These are phyloP conservation scores for Westerdykella sp. DNA, from an alignment of 2,329 filamentous ascomycete species.

Conservation along the genomic window DNA sequence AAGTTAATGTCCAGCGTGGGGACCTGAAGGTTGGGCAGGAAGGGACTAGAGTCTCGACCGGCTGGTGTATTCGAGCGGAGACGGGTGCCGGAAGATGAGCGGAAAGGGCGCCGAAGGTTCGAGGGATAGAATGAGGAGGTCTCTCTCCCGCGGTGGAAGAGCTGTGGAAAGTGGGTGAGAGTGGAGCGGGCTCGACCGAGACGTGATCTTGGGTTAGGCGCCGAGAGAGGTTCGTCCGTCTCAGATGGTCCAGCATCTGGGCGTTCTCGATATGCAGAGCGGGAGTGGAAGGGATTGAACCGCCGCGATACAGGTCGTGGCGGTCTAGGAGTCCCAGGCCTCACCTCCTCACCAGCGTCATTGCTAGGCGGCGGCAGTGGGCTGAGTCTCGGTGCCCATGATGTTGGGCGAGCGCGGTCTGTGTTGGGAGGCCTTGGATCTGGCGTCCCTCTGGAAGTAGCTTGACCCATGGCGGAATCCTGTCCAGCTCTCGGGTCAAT, in stretches of 20 bases:
- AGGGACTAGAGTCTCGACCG: conserved; percentile 26
- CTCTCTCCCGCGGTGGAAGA: conserved; percentile 24
- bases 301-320: conserved; percentile 18
- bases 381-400: conserved; percentile 28
- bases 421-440: conserved; percentile 21
- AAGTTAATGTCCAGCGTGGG: conserved; percentile 37
- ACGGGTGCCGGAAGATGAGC: conserved; percentile 12
- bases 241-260: conserved; percentile 30
- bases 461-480: conserved; percentile 35
- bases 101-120: conserved; percentile 11
- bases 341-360: conserved; percentile 20
- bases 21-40: conserved; percentile 27
- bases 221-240: conserved; percentile 4
- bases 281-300: conserved; percentile 26
- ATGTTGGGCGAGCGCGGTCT: conserved; percentile 21
- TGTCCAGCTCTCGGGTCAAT: conserved; percentile 20
- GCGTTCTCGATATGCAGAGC: conserved; percentile 22
- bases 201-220: conserved; percentile 25
- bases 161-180: conserved; percentile 28
- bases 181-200: conserved; percentile 33
- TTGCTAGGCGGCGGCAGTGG: conserved; percentile 12
- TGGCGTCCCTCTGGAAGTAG: conserved; percentile 27
- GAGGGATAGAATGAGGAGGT: conserved; percentile 14
- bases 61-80: conserved; percentile 16
- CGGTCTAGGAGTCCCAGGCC: conserved; percentile 4